phyloP scores from a whole-genome alignment of 2,329 filamentous ascomycete species.

The Aspergillus uvarum region DNA sequence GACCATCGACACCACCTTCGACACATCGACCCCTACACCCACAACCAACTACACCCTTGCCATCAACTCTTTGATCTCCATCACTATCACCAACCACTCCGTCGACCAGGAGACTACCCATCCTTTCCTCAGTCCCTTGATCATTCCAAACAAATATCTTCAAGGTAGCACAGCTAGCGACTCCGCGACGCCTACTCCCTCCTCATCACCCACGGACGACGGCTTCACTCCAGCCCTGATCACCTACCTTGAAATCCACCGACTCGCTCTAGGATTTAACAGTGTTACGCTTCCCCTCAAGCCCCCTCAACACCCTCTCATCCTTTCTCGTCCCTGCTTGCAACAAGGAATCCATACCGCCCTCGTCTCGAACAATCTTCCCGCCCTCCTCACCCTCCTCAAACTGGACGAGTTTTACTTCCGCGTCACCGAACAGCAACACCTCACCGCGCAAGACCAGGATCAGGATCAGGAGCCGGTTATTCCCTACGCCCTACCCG shows the following conservation, averaged over 20 bases:
- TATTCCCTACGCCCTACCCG: conserved; percentile 29
- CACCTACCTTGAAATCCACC: conserved; percentile 38
- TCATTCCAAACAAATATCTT: conserved; percentile 19
- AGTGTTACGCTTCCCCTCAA: conserved; percentile 7
- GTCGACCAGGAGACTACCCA: conserved; percentile 9
- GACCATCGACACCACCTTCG: background rate
- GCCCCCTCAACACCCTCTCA: conserved; percentile 12
- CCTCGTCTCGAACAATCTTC: conserved; percentile 33
- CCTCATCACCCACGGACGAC: conserved; percentile 3
- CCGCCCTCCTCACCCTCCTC: conserved; percentile 36
- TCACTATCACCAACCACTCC: conserved; percentile 21
- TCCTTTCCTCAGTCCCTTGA: conserved; percentile 22
- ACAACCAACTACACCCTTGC: conserved; percentile 21
- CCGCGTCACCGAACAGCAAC: conserved; percentile 12
- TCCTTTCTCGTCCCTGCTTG: conserved; percentile 33
- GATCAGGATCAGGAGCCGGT: background rate
- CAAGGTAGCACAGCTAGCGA: conserved; percentile 1
- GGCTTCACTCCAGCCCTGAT: conserved; percentile 34
- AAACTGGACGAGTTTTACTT: conserved; percentile 38
- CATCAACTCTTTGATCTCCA: conserved; percentile 21
- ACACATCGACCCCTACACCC: background rate
- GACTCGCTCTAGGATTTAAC: conserved; percentile 29
- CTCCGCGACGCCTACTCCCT: background rate
- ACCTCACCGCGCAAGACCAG: background rate
- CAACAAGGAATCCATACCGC: conserved; percentile 44